Conservation (phyloP, 139 green algal species). For the Auxenochlorella pyrenoidosa region DNA sequence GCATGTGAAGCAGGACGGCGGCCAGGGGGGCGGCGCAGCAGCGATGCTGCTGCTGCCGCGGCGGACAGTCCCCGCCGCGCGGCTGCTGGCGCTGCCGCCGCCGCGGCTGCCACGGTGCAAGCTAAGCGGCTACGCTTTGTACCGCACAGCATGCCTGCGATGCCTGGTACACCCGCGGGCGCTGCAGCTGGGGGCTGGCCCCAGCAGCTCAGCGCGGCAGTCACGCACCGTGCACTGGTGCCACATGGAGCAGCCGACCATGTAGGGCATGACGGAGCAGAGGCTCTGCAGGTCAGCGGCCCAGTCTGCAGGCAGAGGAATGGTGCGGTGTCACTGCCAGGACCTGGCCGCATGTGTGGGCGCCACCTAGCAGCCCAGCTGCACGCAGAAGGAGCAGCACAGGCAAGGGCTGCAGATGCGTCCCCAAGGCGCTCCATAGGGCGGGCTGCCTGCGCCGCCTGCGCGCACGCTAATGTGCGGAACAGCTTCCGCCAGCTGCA, state of each 20-base stretch:
- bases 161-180: no score
- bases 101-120: neutral
- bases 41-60: no score
- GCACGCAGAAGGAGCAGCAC: no score
- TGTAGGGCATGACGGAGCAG: slow-evolving; percentile 44
- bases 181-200: no score
- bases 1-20: neutral
- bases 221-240: slow-evolving; percentile 18
- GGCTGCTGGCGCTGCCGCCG: no score
- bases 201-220: no score
- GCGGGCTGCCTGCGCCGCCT: no score
- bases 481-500: neutral
- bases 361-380: neutral
- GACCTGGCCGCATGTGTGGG: no score
- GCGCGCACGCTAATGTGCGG: neutral
- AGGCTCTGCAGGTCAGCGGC: slow-evolving; percentile 13
- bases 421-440: no score
- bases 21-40: neutral
- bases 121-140: neutral
- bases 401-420: no score
- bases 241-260: slow-evolving; percentile 48
- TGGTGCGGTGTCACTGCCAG: no score
- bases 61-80: no score
- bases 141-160: neutral
- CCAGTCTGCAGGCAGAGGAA: slow-evolving; percentile 5